phyloP scores from a whole-genome alignment of 1,284 basidiomycete species.

The Wallemia mellicola region DNA sequence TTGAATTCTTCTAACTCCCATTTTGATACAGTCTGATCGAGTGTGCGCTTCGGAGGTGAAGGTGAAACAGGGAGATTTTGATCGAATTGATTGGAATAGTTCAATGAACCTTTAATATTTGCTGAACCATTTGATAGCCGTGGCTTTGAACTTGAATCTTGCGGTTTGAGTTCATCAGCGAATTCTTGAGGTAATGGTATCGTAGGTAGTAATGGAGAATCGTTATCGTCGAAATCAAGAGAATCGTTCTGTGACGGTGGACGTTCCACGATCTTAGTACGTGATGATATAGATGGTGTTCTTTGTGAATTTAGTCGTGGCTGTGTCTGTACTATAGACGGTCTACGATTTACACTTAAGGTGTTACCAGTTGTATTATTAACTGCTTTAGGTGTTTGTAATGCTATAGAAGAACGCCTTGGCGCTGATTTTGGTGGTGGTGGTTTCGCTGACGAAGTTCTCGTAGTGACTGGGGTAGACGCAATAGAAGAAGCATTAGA shows the following conservation, averaged over 20 bases:
- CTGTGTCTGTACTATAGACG: neutral
- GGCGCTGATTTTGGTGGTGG: neutral
- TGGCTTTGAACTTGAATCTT: neutral
- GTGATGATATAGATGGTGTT: neutral
- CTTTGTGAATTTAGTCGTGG: neutral
- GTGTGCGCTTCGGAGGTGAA: slow-evolving; percentile 1
- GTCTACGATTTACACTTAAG: neutral
- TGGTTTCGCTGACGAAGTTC: neutral
- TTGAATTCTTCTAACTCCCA: slow-evolving; percentile 47
- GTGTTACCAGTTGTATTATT: neutral
- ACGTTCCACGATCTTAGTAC: neutral
- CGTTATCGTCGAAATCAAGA: neutral
- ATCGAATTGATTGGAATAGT: neutral
- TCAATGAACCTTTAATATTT: neutral
- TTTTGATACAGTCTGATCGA: slow-evolving; percentile 14
- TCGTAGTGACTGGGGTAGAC: neutral
- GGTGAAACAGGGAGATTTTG: slow-evolving; percentile 2
- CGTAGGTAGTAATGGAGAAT: neutral
- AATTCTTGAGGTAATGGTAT: neutral
- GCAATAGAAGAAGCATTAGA: neutral
- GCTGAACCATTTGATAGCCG: neutral
- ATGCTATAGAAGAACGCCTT: neutral
- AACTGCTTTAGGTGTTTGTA: neutral
- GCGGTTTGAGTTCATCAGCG: neutral
- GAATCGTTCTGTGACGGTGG: neutral